Base-by-base conservation (phyloP, 2,329 filamentous ascomycete species). In the Emydomyces testavorans region DNA sequence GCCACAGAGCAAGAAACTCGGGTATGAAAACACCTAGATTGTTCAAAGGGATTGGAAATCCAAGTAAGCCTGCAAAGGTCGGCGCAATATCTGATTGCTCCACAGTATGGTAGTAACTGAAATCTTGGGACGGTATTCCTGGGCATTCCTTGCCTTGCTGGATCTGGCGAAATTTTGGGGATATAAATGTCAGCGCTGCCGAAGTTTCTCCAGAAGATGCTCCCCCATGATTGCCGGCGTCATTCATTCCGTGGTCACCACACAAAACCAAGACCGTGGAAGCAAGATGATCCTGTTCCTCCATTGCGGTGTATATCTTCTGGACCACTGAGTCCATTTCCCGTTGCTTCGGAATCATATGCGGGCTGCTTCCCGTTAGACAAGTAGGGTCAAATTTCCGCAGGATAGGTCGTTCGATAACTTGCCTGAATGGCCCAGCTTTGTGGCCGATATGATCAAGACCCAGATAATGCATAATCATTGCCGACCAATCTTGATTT, bases 181-280 rank as follows among this genome's bases (percentile, higher is more conserved):
- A 92, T 54, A 94, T 78, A 63, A 98, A 96, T 16, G 95, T 77
- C 7, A 98, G 70, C 13, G 92, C 92, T 0, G 92, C 83, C 0
- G 90, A 95, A 1, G 92, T 96, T 69, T 98, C 92, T 36, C 92
- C 90, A 1, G 87, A 78, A 0, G 89, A 89, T 7, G 90, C 95
- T 32, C 90, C 92, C 24, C 92, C 92, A 62, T 98, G 92, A 56
- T 96, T 96, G 2, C 92, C 92, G 16, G 86, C 92, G 57, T 96
- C 90, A 57, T 96, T 98, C 92, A 98, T 98, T n/a, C 92, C 92
- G 62, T 98, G 92, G 58, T 98, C 93, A 48, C 92, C 92, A 49
- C 83, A 87, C 5, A 98, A 68, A 2, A 98, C 80, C 38, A 98
- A 75, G 1, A 98, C 69, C 0, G 90, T 88, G 3, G 84, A 83